Evolutionary conservation across 352 stramenopile species (phyloP), one percentile per base, ranked within the genome.

Genomic region (Phytophthora foliorum): DNA sequence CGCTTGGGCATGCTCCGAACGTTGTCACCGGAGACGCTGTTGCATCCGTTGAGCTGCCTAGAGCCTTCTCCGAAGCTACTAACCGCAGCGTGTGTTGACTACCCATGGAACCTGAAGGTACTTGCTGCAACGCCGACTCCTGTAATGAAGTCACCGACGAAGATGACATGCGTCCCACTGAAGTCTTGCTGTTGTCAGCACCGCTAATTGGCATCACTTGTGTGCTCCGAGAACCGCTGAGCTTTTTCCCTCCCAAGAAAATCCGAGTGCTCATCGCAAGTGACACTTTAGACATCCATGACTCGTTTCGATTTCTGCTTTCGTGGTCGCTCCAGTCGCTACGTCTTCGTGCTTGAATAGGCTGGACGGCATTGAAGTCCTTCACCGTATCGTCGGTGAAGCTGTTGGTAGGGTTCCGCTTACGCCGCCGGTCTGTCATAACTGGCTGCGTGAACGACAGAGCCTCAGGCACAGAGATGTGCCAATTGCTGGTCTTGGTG

Each of bases 261-360:
- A 90, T 80, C 13, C 79, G 81, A 42, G 84, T 75, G 58, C 81
- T 91, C 79, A 91, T 88, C 10, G 80, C 83, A 1, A 74, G 45
- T 2, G 81, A 88, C 14, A 91, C 83, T 44, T 88, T 86, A 29
- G 76, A 61, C 83, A 91, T 89, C 83, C 83, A 90, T n/a, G 83
- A 91, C 60, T 88, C 82, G 7, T 67, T 57, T 21, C 67, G 70
- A 49, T 58, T 53, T 9, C 61, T 61, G 3, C 45, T 52, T 25
- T 75, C 67, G n/a, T 72, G 57, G 3, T 57, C 42, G 14, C 52
- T 51, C 13, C 58, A 57, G 5, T 75, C 72, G 48, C 74, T 83
- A 10, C 70, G 50, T 64, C 74, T 52, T 21, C 71, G 57, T 31
- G 32, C 31, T 46, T 53, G 57, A 14, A 17, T 25, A 25, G 36